Base-by-base conservation (phyloP, 352 stramenopile species). In the Phytophthora rubi region DNA sequence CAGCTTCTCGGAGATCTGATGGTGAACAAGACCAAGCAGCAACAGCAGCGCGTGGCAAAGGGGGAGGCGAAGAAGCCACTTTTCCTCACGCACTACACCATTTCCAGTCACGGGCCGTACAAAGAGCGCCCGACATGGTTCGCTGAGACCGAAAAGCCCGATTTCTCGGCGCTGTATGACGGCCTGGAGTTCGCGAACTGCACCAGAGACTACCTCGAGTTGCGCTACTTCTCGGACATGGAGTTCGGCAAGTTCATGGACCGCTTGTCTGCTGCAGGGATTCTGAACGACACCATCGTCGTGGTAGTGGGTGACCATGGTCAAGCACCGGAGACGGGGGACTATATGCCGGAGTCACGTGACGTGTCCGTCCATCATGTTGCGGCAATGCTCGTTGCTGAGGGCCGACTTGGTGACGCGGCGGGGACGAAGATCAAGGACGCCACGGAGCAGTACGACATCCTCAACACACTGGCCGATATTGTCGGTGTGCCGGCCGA, bases 81-180 rank as follows among this genome's bases (percentile, higher is more conserved):
- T 7, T 89, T 84, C 65, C 59, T 86, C 44, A 85, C 77, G 6
- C 77, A 85, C 51, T 89, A 83, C 64, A 84, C 81, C 26, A 89
- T 89, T 65, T 85, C 76, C 6, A 87, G 76, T 53, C 81, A 89
- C 64, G 65, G 64, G 8, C 58, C 64, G n/a, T 89, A 74, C 59
- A 42, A 60, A 28, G 57, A 75, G 6, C 59, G 66, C 2, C 77
- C 81, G 2, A 64, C 73, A 56, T 87, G 81, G 81, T 83, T 76
- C 58, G 49, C 73, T 0, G 32, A 75, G 0, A 0, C 23, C 0
- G 62, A 75, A 4, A 68, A 81, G 4, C 79, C 79, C 4, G 75
- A 86, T 45, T 81, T 86, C 28, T 77, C 69, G 1, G 53, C 72
- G 5, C 63, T 85, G 10, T 82, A 76, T 28, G 54, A 73, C 32